These are phyloP conservation scores for Blastobotrys peoriensis DNA, from an alignment of 805 yeast species.

Conservation along the genomic window DNA sequence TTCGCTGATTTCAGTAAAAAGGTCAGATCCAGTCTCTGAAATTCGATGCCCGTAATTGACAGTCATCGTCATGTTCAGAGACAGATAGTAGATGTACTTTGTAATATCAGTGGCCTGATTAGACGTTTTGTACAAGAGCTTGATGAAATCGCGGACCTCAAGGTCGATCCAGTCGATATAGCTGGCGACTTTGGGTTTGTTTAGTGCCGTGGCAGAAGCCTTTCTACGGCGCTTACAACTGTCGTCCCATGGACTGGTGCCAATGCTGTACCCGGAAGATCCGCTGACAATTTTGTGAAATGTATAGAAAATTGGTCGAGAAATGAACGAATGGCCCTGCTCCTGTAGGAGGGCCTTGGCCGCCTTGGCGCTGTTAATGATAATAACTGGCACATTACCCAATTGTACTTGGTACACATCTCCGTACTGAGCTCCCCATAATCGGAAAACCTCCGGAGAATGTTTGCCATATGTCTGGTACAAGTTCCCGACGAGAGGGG, in stretches of 20 bases:
- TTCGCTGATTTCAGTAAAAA: slow-evolving; percentile 26
- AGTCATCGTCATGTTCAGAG: slow-evolving; percentile 34
- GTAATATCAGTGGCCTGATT: background rate
- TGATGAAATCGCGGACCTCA: slow-evolving; percentile 31
- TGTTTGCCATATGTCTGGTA: too few relatives aligned
- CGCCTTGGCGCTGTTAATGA: slow-evolving; percentile 60
- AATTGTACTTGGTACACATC: slow-evolving; percentile 55
- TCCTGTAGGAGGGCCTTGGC: slow-evolving; percentile 46
- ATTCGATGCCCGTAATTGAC: slow-evolving; percentile 36
- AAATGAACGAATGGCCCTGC: slow-evolving; percentile 47
- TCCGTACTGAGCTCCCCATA: slow-evolving; percentile 39
- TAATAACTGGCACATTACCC: slow-evolving; percentile 50
- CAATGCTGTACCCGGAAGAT: slow-evolving; percentile 37
- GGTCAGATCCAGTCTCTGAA: slow-evolving; percentile 25
- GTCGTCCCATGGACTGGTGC: slow-evolving; percentile 38
- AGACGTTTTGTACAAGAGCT: slow-evolving; percentile 20
- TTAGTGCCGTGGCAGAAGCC: slow-evolving; percentile 36
- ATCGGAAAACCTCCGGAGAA: slow-evolving; percentile 28
- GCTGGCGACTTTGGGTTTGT: slow-evolving; percentile 32
- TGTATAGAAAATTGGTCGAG: slow-evolving; percentile 60
- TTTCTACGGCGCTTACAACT: slow-evolving; percentile 32
- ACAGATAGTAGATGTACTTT: slow-evolving; percentile 10
- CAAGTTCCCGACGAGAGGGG: too few relatives aligned
- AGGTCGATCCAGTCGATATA: slow-evolving; percentile 31
- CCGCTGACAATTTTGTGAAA: slow-evolving; percentile 58